Percentiles rank a stretch among this genome's conserved stretches.
These are phyloP conservation scores for Desmodesmus armatus DNA, from an alignment of 139 green algal species.

Conservation along the genomic window DNA sequence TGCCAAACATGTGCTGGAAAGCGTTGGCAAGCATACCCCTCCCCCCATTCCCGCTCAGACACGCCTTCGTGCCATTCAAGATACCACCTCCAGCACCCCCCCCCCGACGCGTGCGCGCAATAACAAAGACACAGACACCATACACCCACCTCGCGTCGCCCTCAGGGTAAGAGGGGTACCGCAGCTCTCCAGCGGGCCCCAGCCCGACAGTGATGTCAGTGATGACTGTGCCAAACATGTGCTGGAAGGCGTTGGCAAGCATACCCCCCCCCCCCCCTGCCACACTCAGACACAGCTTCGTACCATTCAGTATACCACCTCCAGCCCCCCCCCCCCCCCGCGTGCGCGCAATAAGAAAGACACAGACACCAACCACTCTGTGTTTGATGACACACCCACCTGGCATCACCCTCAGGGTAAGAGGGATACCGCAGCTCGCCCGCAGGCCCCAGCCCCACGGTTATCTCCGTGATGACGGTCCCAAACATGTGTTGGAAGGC, in stretches of 20 bases:
- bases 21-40: too few relatives aligned
- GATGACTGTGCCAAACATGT: conserved; percentile 75
- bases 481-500: conserved; percentile 63
- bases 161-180: conserved; percentile 98
- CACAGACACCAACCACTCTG: conserved; percentile 84
- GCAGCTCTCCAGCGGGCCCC: conserved; percentile 96
- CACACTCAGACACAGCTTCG: too few relatives aligned
- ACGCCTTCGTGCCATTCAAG: too few relatives aligned
- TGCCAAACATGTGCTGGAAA: too few relatives aligned
- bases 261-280: too few relatives aligned
- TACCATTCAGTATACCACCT: too few relatives aligned
- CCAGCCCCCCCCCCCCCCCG: too few relatives aligned
- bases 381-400: conserved; percentile 84
- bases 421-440: conserved; percentile 98
- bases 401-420: conserved; percentile 95
- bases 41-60: too few relatives aligned
- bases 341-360: conserved; percentile 28
- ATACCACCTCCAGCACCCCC: too few relatives aligned
- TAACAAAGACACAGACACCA: too few relatives aligned
- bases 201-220: conserved; percentile 96
- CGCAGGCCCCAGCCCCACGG: conserved; percentile 94
- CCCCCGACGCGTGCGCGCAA: too few relatives aligned
- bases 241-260: conserved; percentile 38
- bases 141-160: conserved; percentile 76
- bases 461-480: conserved; percentile 90